phyloP scores from a whole-genome alignment of 1,284 basidiomycete species.

The Austroboletus sp. region DNA sequence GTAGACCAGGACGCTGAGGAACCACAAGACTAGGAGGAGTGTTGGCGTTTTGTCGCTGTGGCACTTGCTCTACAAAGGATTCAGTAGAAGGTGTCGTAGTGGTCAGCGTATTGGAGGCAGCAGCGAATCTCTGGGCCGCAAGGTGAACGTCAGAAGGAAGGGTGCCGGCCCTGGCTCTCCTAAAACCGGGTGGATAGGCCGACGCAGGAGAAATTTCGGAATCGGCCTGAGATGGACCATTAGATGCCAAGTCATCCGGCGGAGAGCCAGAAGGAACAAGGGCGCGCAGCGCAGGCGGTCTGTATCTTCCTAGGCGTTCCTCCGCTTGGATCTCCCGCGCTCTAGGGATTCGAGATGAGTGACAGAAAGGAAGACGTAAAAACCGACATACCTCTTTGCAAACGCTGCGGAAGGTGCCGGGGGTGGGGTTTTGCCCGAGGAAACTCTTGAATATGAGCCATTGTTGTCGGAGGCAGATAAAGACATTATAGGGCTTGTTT shows the following conservation, averaged over 20 bases:
- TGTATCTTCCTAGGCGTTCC: slow-evolving; percentile 64
- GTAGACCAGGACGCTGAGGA: slow-evolving; percentile 61
- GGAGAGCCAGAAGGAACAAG: slow-evolving; percentile 64
- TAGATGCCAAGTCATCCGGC: slow-evolving; percentile 56
- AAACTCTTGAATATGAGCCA: slow-evolving; percentile 67
- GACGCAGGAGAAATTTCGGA: slow-evolving; percentile 54
- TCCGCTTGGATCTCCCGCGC: slow-evolving; percentile 77
- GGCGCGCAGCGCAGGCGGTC: slow-evolving; percentile 72
- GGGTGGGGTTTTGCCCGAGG: slow-evolving; percentile 81
- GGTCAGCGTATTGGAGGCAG: slow-evolving; percentile 53
- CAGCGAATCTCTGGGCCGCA: slow-evolving; percentile 74
- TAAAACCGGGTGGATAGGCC: slow-evolving; percentile 71
- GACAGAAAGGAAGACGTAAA: slow-evolving; percentile 11
- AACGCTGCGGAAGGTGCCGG: slow-evolving; percentile 83
- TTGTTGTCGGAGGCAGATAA: slow-evolving; percentile 75
- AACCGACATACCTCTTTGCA: slow-evolving; percentile 63
- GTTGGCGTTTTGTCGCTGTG: slow-evolving; percentile 41
- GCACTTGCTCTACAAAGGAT: slow-evolving; percentile 55
- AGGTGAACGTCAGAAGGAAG: slow-evolving; percentile 83
- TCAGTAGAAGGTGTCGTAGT: slow-evolving; percentile 56
- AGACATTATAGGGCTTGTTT: slow-evolving; percentile 72
- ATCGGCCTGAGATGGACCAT: slow-evolving; percentile 53
- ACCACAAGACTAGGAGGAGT: slow-evolving; percentile 41
- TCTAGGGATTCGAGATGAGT: slow-evolving; percentile 36
- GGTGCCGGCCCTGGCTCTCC: slow-evolving; percentile 83